A percentile compares a stretch with the other conserved stretches of the same genome.
phyloP scores from a whole-genome alignment of 495 filamentous ascomycete genomes.

The Penicillium nucicola region DNA sequence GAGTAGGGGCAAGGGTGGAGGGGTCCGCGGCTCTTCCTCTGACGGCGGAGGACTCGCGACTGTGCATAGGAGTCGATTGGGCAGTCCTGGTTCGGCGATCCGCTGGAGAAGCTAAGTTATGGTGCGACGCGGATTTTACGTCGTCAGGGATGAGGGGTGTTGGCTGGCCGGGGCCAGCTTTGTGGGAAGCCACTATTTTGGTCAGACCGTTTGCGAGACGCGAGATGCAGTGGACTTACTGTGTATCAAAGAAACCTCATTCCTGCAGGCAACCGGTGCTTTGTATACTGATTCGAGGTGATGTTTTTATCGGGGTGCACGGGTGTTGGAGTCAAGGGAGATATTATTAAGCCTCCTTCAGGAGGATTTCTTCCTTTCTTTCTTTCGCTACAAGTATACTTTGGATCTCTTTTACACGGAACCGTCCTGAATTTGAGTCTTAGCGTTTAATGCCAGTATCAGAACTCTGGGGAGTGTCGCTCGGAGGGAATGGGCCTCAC shows the following conservation, averaged over 20 bases:
- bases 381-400: no score
- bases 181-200: conserved; percentile 38
- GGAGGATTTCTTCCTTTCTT: no score
- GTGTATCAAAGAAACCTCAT: background rate
- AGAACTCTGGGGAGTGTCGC: no score
- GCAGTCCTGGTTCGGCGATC: conserved; percentile 41
- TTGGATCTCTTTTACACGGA: no score
- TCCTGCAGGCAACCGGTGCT: background rate
- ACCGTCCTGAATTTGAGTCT: no score
- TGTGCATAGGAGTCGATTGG: conserved; percentile 52
- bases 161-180: conserved; percentile 38
- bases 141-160: conserved; percentile 47
- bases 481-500: no score
- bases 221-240: background rate
- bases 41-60: conserved; percentile 42
- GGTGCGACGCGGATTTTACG: conserved; percentile 38
- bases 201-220: conserved; percentile 1
- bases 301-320: conserved; percentile 11
- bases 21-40: conserved; percentile 43
- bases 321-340: background rate
- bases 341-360: conserved; percentile 6
- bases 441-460: no score
- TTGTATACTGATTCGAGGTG: background rate
- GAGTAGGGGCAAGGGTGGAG: conserved; percentile 36
- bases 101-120: conserved; percentile 37